Conservation (phyloP, 306 rosid genomes). For the Pachyrhizus erosus region DNA sequence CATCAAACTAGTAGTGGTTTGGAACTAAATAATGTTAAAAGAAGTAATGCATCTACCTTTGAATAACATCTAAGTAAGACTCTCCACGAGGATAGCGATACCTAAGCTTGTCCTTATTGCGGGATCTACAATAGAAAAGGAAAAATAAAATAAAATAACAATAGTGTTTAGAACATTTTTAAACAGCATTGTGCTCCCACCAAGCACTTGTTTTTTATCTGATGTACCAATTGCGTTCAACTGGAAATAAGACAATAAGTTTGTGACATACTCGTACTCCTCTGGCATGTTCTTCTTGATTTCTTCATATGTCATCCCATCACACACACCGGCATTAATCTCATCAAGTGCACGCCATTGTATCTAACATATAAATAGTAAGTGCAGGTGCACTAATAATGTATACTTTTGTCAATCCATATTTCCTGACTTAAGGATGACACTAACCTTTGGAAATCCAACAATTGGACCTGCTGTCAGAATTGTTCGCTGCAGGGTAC, state of each 20-base stretch:
- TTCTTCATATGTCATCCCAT: constrained; percentile 96
- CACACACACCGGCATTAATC: constrained; percentile 93
- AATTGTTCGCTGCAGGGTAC: constrained; percentile 96
- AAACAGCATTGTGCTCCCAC: constrained; percentile 23
- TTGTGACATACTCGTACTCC: constrained; percentile 79
- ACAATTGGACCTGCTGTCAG: constrained; percentile 82
- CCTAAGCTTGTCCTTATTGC: constrained; percentile 89
- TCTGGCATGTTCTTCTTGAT: constrained; percentile 96
- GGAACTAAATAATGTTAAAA: constrained; percentile 25
- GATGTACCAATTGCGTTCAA: constrained; percentile 32
- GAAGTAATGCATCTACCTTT: constrained; percentile 67
- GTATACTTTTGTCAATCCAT: constrained; percentile 18
- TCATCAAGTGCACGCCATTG: constrained; percentile 99
- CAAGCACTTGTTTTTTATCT: neutral
- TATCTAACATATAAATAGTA: constrained; percentile 59
- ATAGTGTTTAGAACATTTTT: neutral
- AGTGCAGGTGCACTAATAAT: constrained; percentile 4
- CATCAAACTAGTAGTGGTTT: constrained; percentile 9
- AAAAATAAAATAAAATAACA: neutral
- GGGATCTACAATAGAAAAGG: constrained; percentile 61
- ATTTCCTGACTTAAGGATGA: constrained; percentile 31
- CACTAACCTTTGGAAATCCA: constrained; percentile 95
- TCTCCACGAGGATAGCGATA: constrained; percentile 99
- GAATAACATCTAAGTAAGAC: constrained; percentile 96
- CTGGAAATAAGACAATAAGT: constrained; percentile 32